Percentiles rank a stretch among this genome's conserved stretches.
These are phyloP conservation scores for Lipomyces yamanashiensis DNA, from an alignment of 805 yeast species.

Conservation along the genomic window DNA sequence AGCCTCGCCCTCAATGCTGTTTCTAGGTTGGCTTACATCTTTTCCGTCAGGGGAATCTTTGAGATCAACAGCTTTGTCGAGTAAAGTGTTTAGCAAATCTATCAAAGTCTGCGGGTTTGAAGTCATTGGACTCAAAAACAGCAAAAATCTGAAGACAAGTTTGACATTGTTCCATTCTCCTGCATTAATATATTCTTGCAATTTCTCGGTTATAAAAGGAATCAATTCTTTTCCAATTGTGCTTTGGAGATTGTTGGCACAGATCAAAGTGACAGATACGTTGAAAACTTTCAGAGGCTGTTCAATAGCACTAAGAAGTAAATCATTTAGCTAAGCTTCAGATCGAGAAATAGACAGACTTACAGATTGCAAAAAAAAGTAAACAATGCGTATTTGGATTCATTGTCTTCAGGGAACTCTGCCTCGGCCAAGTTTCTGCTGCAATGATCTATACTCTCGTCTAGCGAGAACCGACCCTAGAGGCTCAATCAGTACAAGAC, in stretches of 20 bases:
- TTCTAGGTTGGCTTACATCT: conserved; percentile 4
- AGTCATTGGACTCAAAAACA: conserved; percentile 67
- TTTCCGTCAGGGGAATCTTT: conserved; percentile 44
- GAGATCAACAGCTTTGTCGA: conserved; percentile 60
- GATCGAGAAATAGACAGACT: neutral
- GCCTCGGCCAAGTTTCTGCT: conserved; percentile 6
- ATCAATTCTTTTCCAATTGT: conserved; percentile 70
- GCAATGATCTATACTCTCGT: conserved; percentile 18
- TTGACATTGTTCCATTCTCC: conserved; percentile 69
- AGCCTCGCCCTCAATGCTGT: neutral
- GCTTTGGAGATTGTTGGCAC: conserved; percentile 66
- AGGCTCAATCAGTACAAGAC: neutral
- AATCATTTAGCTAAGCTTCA: neutral
- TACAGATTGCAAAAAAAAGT: conserved; percentile 19
- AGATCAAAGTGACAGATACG: conserved; percentile 68
- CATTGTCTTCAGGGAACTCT: conserved; percentile 18
- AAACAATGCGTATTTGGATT: conserved; percentile 1
- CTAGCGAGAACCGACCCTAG: conserved; percentile 18
- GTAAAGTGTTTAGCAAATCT: conserved; percentile 56
- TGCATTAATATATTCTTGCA: conserved; percentile 59
- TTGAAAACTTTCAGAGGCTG: conserved; percentile 89
- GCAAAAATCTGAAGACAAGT: conserved; percentile 69
- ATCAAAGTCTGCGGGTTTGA: conserved; percentile 51
- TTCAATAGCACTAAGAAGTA: conserved; percentile 53
- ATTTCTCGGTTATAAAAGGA: conserved; percentile 67